Percentiles rank a stretch among this genome's conserved stretches.
Conservation (phyloP, 2,329 filamentous ascomycete species). For the Colletotrichum sp. region DNA sequence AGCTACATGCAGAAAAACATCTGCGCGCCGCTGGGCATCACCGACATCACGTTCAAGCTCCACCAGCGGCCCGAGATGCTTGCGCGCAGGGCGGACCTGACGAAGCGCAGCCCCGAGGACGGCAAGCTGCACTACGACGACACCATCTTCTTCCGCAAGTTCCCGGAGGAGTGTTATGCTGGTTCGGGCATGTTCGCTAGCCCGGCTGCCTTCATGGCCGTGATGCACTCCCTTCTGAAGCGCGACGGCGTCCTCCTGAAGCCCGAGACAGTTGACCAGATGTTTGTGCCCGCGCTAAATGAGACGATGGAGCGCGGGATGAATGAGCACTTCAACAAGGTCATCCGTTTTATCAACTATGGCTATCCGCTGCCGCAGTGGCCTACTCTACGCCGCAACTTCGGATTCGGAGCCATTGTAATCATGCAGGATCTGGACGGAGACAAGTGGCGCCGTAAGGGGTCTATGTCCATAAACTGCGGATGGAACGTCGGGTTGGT, state of each 20-base stretch:
- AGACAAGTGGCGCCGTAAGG: neutral
- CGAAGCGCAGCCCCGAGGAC: slow-evolving; percentile 12
- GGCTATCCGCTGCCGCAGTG: neutral
- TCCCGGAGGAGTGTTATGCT: slow-evolving; percentile 28
- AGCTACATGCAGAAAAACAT: slow-evolving; percentile 49
- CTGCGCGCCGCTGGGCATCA: slow-evolving; percentile 28
- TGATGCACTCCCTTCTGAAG: slow-evolving; percentile 49
- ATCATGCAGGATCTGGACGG: neutral
- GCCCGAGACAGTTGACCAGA: slow-evolving; percentile 40
- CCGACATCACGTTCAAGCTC: slow-evolving; percentile 25
- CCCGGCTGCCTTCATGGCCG: slow-evolving; percentile 44
- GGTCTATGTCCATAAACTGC: neutral
- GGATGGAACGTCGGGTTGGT: neutral
- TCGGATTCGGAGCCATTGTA: neutral
- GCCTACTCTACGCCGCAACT: neutral
- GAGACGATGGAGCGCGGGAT: neutral
- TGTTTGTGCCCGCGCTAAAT: slow-evolving; percentile 43
- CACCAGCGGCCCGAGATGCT: slow-evolving; percentile 23
- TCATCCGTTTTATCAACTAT: neutral
- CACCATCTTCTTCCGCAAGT: slow-evolving; percentile 9
- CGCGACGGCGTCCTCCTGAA: slow-evolving; percentile 54
- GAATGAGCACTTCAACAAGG: neutral
- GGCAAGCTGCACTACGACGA: slow-evolving; percentile 12
- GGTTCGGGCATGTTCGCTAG: slow-evolving; percentile 39
- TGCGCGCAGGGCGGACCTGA: neutral